Evolutionary conservation across 805 yeast genomes (phyloP), one percentile per base, ranked within the genome.

Genomic region (Starmera amethionina): DNA sequence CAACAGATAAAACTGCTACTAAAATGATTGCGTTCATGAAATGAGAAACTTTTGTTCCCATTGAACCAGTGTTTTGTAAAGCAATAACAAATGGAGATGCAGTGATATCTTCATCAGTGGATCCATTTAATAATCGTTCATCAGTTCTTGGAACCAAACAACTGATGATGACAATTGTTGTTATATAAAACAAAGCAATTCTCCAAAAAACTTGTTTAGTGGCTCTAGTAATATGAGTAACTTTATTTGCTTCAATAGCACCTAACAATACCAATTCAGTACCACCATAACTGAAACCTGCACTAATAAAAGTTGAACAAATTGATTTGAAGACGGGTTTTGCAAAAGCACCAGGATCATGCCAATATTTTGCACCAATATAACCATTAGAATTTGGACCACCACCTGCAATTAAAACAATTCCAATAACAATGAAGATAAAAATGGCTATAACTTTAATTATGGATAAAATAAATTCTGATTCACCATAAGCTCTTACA

Each of bases 11-110:
- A n/a, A 79, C 82, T 4, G 89, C 73, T 40, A 79, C 63, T 47
- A 82, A 64, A 47, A 82, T 77, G 32, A 82, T 80, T 3, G 76
- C 85, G 49, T 82, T 82, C 82, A 42, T 75, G 61, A 82, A 68
- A 27, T 81, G 73, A 34, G 75, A 65, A 15, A 84, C 83, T 40
- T 76, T 61, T 25, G 73, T 80, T 36, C 64, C 68, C 45, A 79
- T 76, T 69, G 46, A 34, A 39, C 86, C 85, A 18, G 82, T 82
- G 42, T 70, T 67, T 18, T 59, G 62, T 40, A 81, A 69, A 27
- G 90, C 87, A 60, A 83, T 77, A 39, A 82, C 90, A 50, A 82
- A 82, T 19, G 94, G 90, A 13, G 90, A 82, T 10, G 88, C 86
- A n/a, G 76, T 59, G 38, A 80, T 79, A 49, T 75, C 78, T 42